Conservation (phyloP, 345 rosid genomes). For the Salix koriyanagi region DNA sequence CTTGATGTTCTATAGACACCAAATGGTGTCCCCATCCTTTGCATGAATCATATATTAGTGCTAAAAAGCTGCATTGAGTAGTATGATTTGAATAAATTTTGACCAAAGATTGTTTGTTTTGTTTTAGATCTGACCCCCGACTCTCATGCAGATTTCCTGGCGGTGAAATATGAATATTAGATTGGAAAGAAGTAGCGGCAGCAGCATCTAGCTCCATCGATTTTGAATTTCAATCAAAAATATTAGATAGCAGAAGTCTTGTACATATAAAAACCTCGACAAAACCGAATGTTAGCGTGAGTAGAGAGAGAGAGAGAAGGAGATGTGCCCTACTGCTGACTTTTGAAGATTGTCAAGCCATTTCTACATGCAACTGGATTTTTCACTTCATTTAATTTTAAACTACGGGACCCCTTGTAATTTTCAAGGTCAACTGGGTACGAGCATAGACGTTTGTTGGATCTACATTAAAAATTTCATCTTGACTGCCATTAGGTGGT, state of each 20-base stretch:
- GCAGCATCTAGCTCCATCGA: background rate
- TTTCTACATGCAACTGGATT: background rate
- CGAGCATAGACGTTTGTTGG: background rate
- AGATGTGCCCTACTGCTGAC: slow-evolving; percentile 20
- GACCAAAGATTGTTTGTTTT: background rate
- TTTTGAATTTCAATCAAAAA: background rate
- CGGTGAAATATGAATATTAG: background rate
- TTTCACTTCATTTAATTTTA: background rate
- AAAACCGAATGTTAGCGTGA: slow-evolving; percentile 17
- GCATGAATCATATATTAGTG: background rate
- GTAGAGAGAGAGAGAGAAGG: background rate
- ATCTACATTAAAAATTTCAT: slow-evolving; percentile 1
- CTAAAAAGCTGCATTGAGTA: background rate
- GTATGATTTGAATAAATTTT: background rate
- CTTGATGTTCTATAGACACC: background rate
- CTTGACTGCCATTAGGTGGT: slow-evolving; percentile 6
- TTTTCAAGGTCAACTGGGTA: slow-evolving; percentile 16
- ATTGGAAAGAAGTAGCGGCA: background rate
- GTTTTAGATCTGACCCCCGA: slow-evolving; percentile 1
- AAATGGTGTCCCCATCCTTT: background rate
- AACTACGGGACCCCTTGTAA: background rate
- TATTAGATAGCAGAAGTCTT: background rate
- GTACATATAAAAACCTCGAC: background rate
- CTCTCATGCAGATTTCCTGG: slow-evolving; percentile 12
- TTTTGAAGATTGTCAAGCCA: slow-evolving; percentile 17